Evolutionary conservation across 2,329 filamentous ascomycete species (phyloP), one percentile per base, ranked within the genome.

Genomic region (Setomelanomma holmii): DNA sequence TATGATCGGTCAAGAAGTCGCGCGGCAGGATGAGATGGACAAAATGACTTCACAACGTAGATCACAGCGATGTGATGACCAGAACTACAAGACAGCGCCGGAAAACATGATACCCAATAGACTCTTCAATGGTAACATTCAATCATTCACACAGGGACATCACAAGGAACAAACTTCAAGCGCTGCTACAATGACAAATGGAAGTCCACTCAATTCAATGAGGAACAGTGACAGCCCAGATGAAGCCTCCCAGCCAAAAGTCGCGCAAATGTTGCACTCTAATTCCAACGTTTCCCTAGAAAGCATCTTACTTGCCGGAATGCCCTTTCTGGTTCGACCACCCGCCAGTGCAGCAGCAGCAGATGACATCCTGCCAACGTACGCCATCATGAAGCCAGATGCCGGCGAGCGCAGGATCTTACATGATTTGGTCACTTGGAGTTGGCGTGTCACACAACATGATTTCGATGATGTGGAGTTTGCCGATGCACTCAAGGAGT

Each of bases 61-160:
- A 14, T 10, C 23, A 38, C 14, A 19, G 19, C 20, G 35, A 34
- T n/a, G 11, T 21, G 24, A 39, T 17, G 20, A 19, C 2, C 38
- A n/a, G 14, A 34, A 51, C 5, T 12, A 19, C 19, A 20, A 10
- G 21, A 20, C 4, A 21, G 12, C 14, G 17, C 16, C 2, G 36
- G 12, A 24, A 16, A 49, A n/a, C 24, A 49, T 45, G 57, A 56
- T 58, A 60, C 49, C 55, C 46, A 21, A 27, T 51, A 55, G 42
- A 40, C 35, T 21, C 19, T 48, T 50, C 47, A 62, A 52, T 50
- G 43, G n/a, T n/a, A n/a, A n/a, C n/a, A n/a, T n/a, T n/a, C n/a
- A n/a, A n/a, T n/a, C n/a, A n/a, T n/a, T n/a, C n/a, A n/a, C n/a
- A n/a, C n/a, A n/a, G n/a, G n/a, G n/a, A n/a, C n/a, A n/a, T n/a